Evolutionary conservation across 192 early-diverging fungal genomes (phyloP).

Genomic region (Podila epicladia): DNA sequence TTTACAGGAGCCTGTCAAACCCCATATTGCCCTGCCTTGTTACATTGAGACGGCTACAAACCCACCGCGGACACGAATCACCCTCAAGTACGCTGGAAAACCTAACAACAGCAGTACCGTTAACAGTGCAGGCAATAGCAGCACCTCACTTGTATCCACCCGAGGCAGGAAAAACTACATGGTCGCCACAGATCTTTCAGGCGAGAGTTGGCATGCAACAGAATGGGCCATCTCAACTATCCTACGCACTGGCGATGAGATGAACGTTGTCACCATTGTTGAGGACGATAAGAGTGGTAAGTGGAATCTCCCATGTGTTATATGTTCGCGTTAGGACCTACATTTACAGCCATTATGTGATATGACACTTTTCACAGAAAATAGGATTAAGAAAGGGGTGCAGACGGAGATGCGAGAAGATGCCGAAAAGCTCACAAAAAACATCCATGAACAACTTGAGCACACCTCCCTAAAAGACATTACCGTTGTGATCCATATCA

Average conservation of each 20-base stretch:
- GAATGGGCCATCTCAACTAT: constrained; percentile 63
- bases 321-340: no score
- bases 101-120: not conserved
- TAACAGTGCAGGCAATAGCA: not conserved
- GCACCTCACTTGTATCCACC: not conserved
- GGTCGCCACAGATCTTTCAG: constrained; percentile 60
- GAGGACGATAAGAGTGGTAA: constrained; percentile 54
- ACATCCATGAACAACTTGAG: constrained; percentile 46
- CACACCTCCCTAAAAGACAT: constrained; percentile 39
- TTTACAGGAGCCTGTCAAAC: constrained; percentile 42
- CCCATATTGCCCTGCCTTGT: constrained; percentile 43
- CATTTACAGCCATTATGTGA: no score
- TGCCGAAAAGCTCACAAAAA: constrained; percentile 49
- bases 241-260: constrained; percentile 57
- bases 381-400: constrained; percentile 39
- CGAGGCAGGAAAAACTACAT: constrained; percentile 54
- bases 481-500: constrained; percentile 47
- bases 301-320: not conserved
- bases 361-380: constrained; percentile 3
- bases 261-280: constrained; percentile 56
- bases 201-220: constrained; percentile 62
- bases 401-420: constrained; percentile 48
- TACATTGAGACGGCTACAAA: constrained; percentile 44
- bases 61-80: constrained; percentile 45
- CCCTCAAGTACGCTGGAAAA: constrained; percentile 35